phyloP scores from a whole-genome alignment of 176 grass and related monocot species.

The Pontederia paniculata region DNA sequence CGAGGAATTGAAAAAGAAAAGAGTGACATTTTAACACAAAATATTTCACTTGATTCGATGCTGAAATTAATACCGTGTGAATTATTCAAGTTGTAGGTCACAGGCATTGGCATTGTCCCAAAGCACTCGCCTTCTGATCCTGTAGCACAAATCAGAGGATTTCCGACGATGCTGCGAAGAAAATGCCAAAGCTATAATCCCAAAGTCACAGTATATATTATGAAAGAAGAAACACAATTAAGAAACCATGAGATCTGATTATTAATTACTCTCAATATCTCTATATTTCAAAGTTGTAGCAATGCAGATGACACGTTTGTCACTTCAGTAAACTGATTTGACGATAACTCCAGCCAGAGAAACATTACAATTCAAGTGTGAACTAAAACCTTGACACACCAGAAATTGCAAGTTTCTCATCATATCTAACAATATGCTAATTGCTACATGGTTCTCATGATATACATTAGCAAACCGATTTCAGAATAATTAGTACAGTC shows the following conservation, averaged over 20 bases:
- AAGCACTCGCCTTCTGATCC: slow-evolving; percentile 57
- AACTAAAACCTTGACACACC: too few relatives aligned
- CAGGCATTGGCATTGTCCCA: slow-evolving; percentile 50
- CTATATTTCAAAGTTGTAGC: too few relatives aligned
- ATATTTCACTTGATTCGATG: too few relatives aligned
- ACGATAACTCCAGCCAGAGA: too few relatives aligned
- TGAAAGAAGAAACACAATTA: slow-evolving; percentile 1
- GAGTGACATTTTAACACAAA: not conserved
- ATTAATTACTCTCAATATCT: too few relatives aligned
- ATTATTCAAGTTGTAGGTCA: slow-evolving; percentile 50
- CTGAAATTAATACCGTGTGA: slow-evolving; percentile 31
- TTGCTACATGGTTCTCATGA: too few relatives aligned
- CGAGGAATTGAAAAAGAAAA: not conserved
- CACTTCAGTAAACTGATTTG: too few relatives aligned
- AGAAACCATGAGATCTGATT: too few relatives aligned
- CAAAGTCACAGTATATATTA: not conserved
- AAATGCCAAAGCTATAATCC: slow-evolving; percentile 6
- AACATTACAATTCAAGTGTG: too few relatives aligned
- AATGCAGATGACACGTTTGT: too few relatives aligned
- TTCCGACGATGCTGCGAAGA: slow-evolving; percentile 82
- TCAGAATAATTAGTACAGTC: slow-evolving; percentile 3
- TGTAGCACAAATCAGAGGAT: slow-evolving; percentile 73
- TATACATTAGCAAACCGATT: not conserved
- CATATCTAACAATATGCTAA: too few relatives aligned
- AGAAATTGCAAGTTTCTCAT: too few relatives aligned